Percentiles rank a stretch among this genome's conserved stretches.
phyloP scores from a whole-genome alignment of 2,329 filamentous ascomycete genomes.

The Pseudocercospora musae region DNA sequence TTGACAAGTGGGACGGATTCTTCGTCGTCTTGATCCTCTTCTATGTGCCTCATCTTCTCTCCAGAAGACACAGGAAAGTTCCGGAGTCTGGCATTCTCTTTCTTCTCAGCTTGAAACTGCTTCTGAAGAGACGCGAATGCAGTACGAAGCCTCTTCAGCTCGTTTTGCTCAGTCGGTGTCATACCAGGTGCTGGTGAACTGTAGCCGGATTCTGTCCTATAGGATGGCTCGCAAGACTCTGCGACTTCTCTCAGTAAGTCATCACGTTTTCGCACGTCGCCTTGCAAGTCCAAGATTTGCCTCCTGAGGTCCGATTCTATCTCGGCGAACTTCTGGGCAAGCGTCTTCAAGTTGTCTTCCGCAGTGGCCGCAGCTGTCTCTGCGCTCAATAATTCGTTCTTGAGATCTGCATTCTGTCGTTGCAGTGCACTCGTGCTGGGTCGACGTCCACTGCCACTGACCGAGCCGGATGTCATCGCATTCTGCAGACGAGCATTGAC shows the following conservation, averaged over 20 bases:
- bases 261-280: constrained; percentile 1
- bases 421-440: constrained; percentile 5
- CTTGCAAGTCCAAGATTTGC: constrained; percentile 6
- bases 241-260: constrained; percentile 1
- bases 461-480: not conserved
- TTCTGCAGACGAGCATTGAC: constrained; percentile 13
- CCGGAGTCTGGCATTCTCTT: constrained; percentile 3
- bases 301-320: constrained; percentile 11
- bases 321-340: constrained; percentile 6
- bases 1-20: constrained; percentile 7
- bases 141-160: constrained; percentile 13
- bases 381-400: constrained; percentile 9
- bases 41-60: constrained; percentile 8
- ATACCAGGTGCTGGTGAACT: not conserved
- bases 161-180: constrained; percentile 10
- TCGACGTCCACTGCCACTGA: not conserved
- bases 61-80: constrained; percentile 6
- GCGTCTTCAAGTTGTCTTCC: constrained; percentile 12
- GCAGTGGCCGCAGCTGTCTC: constrained; percentile 9
- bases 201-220: constrained; percentile 4
- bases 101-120: constrained; percentile 22
- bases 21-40: constrained; percentile 21
- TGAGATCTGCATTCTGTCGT: constrained; percentile 5
- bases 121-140: constrained; percentile 14
- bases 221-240: not conserved